These are phyloP conservation scores for Escovopsis sp. DNA, from an alignment of 2,329 filamentous ascomycete species.

Conservation along the genomic window DNA sequence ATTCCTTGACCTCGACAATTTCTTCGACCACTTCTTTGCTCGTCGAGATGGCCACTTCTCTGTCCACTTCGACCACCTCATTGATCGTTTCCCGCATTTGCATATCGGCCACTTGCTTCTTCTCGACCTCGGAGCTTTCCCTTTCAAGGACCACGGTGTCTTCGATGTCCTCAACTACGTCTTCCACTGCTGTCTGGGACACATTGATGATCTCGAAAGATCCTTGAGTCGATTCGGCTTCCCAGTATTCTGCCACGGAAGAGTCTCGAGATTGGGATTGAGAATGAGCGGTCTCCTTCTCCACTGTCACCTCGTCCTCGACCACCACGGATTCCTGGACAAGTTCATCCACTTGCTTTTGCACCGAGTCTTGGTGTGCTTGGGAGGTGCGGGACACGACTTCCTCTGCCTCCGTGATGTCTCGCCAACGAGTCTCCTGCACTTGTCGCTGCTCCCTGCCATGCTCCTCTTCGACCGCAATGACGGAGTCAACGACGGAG, in stretches of 20 bases:
- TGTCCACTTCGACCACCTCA: too few species aligned
- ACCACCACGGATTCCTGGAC: slow-evolving; percentile 40
- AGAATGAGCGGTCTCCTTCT: slow-evolving; percentile 15
- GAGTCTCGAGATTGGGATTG: slow-evolving; percentile 32
- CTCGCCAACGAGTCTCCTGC: too few species aligned
- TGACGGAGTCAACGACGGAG: slow-evolving; percentile 32
- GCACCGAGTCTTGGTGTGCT: slow-evolving; percentile 27
- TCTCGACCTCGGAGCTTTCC: too few species aligned
- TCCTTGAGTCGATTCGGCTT: slow-evolving; percentile 20
- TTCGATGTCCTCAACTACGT: slow-evolving; percentile 16
- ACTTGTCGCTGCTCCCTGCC: too few species aligned
- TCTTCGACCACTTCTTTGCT: too few species aligned
- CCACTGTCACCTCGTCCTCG: slow-evolving; percentile 20
- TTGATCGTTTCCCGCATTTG: slow-evolving; percentile 17
- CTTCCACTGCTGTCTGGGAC: slow-evolving; percentile 26
- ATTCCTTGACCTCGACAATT: too few species aligned
- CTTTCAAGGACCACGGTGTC: too few species aligned
- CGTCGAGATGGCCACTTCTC: too few species aligned
- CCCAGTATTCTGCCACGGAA: slow-evolving; percentile 43
- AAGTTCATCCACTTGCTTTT: slow-evolving; percentile 41
- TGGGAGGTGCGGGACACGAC: too few species aligned
- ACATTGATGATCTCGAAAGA: slow-evolving; percentile 38
- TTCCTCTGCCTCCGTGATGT: too few species aligned
- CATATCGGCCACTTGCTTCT: too few species aligned
- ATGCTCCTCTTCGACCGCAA: slow-evolving; percentile 27